Conservation (phyloP, 345 rosid genomes). For the Pseudoturritis turrita region DNA sequence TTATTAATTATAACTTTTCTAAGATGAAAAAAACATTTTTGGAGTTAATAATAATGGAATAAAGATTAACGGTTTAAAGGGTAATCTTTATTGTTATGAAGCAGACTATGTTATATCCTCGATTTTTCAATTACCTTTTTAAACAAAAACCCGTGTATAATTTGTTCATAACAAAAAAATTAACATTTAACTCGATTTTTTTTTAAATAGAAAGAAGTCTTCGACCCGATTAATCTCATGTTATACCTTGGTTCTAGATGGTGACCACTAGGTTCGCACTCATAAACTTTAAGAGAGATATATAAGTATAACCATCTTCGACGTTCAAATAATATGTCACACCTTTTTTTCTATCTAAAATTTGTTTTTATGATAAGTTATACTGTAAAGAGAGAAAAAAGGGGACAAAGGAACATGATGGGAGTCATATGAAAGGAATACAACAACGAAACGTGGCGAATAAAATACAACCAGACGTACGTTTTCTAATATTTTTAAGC, state of each 20-base stretch:
- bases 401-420: constrained; percentile 30
- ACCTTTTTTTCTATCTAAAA: not conserved
- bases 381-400: not conserved
- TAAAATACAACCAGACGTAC: not conserved
- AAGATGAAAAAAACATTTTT: not conserved
- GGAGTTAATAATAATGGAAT: no score
- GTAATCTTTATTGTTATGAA: no score
- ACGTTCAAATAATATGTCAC: not conserved
- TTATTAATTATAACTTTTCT: not conserved
- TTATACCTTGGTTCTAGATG: not conserved
- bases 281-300: not conserved
- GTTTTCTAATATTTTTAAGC: not conserved
- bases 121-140: no score
- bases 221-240: not conserved
- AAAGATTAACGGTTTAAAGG: no score
- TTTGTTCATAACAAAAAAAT: no score
- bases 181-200: no score
- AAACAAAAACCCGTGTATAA: no score
- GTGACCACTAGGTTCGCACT: constrained; percentile 5
- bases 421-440: constrained; percentile 25
- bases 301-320: not conserved
- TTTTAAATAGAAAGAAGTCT: no score
- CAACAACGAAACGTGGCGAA: constrained; percentile 29
- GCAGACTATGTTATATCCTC: no score
- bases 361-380: not conserved